Percentiles rank a stretch among this genome's conserved stretches.
Evolutionary conservation across 495 filamentous ascomycete species (phyloP).

Genomic region (Rusavskia elegans): DNA sequence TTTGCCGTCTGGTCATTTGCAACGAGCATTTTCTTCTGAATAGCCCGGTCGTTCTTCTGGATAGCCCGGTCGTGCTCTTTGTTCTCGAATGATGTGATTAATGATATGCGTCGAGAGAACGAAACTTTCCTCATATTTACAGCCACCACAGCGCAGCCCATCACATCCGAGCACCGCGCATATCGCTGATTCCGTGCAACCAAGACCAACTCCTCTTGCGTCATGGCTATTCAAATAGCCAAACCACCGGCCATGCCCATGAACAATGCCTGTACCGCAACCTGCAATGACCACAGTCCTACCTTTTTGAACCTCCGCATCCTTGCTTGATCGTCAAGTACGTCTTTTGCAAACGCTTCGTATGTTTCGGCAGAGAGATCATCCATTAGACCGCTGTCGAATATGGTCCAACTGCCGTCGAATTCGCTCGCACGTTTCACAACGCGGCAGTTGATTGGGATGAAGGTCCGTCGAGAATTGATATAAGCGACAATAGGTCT

Average conservation of each 20-base stretch:
- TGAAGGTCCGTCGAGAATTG: slow-evolving; percentile 82
- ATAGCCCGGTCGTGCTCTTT: no score
- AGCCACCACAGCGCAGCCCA: no score
- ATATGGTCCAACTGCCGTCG: slow-evolving; percentile 90
- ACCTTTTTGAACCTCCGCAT: slow-evolving; percentile 87
- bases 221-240: slow-evolving; percentile 15
- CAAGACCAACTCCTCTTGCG: no score
- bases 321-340: slow-evolving; percentile 70
- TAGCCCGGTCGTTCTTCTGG: no score
- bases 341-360: slow-evolving; percentile 75
- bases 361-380: slow-evolving; percentile 84
- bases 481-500: slow-evolving; percentile 98
- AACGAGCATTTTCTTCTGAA: no score
- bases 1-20: no score
- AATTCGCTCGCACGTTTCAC: slow-evolving; percentile 79
- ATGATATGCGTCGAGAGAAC: no score
- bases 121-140: no score
- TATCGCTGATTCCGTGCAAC: no score
- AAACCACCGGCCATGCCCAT: slow-evolving; percentile 87
- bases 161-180: no score
- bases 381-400: slow-evolving; percentile 87
- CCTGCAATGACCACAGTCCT: slow-evolving; percentile 83
- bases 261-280: slow-evolving; percentile 86
- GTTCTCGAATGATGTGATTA: no score
- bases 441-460: slow-evolving; percentile 86